A percentile compares a stretch with the other conserved stretches of the same genome.
These are phyloP conservation scores for Poa pratensis DNA, from an alignment of 176 grass and related monocot species.

Conservation along the genomic window DNA sequence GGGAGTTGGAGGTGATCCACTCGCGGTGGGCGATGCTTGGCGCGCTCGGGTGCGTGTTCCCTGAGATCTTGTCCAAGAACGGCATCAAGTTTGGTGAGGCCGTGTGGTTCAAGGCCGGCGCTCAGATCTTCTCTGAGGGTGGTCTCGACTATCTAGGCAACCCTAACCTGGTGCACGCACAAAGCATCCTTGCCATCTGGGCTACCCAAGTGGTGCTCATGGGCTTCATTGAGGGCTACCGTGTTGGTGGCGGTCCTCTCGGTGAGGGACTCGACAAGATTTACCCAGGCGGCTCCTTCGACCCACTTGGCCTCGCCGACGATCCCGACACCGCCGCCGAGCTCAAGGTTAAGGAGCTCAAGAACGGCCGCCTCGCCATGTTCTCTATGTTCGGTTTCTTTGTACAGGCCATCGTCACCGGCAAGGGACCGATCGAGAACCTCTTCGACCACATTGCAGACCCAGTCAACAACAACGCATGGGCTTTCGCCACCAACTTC, in stretches of 20 bases:
- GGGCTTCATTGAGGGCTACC: conserved; percentile 87
- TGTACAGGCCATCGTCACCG: conserved; percentile 94
- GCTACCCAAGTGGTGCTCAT: conserved; percentile 70
- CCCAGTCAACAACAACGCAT: conserved; percentile 94
- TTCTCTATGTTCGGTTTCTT: conserved; percentile 99
- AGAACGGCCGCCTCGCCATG: conserved; percentile 94
- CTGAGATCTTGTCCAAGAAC: conserved; percentile 66
- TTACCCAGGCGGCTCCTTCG: conserved; percentile 71
- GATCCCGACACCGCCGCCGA: conserved; percentile 76
- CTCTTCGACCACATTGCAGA: conserved; percentile 87
- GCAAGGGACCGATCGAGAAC: conserved; percentile 94
- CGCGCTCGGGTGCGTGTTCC: conserved; percentile 67
- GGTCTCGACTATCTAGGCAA: conserved; percentile 77
- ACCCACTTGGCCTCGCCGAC: conserved; percentile 69
- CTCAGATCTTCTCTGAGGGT: conserved; percentile 78
- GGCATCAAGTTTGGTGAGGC: conserved; percentile 83
- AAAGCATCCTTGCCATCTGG: conserved; percentile 85
- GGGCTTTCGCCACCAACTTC: conserved; percentile 98
- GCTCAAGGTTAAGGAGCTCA: conserved; percentile 98
- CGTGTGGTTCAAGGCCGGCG: conserved; percentile 77
- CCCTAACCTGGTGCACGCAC: conserved; percentile 75
- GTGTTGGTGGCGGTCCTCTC: conserved; percentile 66
- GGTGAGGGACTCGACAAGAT: conserved; percentile 70
- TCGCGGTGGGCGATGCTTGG: conserved; percentile 74
- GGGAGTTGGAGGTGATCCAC: conserved; percentile 93